Evolutionary conservation across 2,329 filamentous ascomycete genomes (phyloP), one percentile per base, ranked within the genome.

Genomic region (Venturia asperata): DNA sequence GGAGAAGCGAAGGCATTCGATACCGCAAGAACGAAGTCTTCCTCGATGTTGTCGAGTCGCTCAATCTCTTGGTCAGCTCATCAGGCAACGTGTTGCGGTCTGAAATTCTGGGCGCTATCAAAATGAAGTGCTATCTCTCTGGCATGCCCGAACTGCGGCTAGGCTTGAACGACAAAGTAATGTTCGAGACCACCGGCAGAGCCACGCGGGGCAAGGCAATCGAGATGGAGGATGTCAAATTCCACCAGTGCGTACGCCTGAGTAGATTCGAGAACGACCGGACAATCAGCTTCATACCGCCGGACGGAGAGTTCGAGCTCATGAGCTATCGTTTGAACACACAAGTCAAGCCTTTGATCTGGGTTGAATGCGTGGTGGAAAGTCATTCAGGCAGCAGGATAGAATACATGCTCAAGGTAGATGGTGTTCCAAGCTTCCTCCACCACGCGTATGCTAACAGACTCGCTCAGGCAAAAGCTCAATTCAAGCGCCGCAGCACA

Each of bases 11-110:
- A 81, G 94, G 94, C 66, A 97, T 99, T 73, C 85, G 94, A 64
- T 99, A 99, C 80, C 89, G 94, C 77, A 99, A 99, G 82, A 99
- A 99, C 81, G 94, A 99, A 77, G 94, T 99, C 67, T 99, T 99
- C 82, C 83, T 99, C 68, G 94, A 99, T 71, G 94, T 99, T 42
- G 87, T 99, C 71, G 94, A 99, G 79, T 96, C 90, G 61, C 85
- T 99, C 72, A 99, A 99, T 78, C 85, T 99, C 43, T 86, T 99
- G 24, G 94, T 99, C 24, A 95, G 91, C 64, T 86, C 92, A 65
- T 95, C 91, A 71, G 94, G 94, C 76, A 97, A 96, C 74, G 94
- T 99, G 5, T 81, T 99, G 67, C 89, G 94, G 30, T 96, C 92
- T 9, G 94, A 99, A 79, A 99, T 99, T 71, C 82, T 99, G 30